Evolutionary conservation across 192 early-diverging fungal genomes (phyloP).

Genomic region (Gigaspora rosea): DNA sequence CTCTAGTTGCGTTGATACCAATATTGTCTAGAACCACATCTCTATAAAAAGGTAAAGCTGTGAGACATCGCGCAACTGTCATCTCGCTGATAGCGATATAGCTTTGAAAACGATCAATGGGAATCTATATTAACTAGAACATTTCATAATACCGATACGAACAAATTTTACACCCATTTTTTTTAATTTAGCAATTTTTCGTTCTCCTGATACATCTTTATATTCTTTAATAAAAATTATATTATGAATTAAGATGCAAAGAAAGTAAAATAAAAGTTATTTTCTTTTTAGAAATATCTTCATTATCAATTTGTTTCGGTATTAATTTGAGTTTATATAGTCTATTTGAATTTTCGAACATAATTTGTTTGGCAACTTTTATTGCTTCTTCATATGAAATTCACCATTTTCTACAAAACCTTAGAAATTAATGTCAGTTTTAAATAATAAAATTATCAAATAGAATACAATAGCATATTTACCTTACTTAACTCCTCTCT

Average conservation of each 20-base stretch:
- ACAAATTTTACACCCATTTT: conserved; percentile 20
- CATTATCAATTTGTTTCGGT: background rate
- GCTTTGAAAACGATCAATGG: conserved; percentile 19
- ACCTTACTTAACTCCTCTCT: conserved; percentile 20
- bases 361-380: conserved; percentile 17
- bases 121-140: background rate
- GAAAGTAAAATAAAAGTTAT: background rate
- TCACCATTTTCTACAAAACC: conserved; percentile 20
- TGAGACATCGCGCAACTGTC: background rate
- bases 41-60: background rate
- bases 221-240: background rate
- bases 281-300: background rate
- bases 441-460: background rate
- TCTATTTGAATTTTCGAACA: conserved; percentile 22
- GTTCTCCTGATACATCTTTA: background rate
- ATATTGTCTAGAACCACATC: background rate
- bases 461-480: background rate
- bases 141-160: background rate
- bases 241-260: background rate
- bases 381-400: conserved; percentile 9
- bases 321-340: conserved; percentile 17
- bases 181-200: background rate
- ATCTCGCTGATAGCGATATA: background rate
- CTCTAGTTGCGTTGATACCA: background rate
- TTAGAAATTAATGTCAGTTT: background rate